Percentiles rank a stretch among this genome's conserved stretches.
phyloP scores from a whole-genome alignment of 2,329 filamentous ascomycete genomes.

The Cercospora janseana region DNA sequence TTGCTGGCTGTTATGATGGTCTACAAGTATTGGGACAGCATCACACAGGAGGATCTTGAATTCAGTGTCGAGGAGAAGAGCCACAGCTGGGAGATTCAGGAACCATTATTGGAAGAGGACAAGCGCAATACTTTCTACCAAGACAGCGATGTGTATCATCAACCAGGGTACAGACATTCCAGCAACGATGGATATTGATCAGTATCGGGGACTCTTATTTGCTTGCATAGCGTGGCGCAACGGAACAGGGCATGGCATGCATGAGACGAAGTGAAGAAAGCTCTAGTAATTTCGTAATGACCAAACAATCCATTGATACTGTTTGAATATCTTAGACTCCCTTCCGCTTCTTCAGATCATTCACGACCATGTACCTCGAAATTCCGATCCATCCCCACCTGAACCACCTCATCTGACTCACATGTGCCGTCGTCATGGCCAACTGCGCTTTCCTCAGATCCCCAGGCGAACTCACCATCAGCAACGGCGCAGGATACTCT shows the following conservation, averaged over 20 bases:
- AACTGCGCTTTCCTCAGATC: conserved; percentile 67
- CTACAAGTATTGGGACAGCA: conserved; percentile 99
- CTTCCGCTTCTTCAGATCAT: conserved; percentile 70
- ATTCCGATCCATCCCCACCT: conserved; percentile 91
- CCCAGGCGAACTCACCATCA: conserved; percentile 68
- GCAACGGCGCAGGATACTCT: conserved; percentile 53
- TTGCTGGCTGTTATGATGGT: conserved; percentile 98
- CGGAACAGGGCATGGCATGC: background rate
- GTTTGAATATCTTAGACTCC: too few species aligned
- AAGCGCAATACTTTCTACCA: conserved; percentile 70
- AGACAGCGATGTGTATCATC: conserved; percentile 57
- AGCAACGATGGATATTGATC: conserved; percentile 25
- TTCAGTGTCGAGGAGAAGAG: conserved; percentile 94
- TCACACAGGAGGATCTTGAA: conserved; percentile 96
- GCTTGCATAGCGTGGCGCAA: conserved; percentile 22
- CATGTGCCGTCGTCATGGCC: conserved; percentile 87
- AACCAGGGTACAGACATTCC: conserved; percentile 29
- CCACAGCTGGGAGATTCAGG: conserved; percentile 99
- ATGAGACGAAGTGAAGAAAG: conserved; percentile 17
- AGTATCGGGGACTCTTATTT: conserved; percentile 6
- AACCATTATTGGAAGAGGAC: conserved; percentile 80
- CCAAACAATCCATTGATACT: too few species aligned
- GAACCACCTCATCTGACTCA: conserved; percentile 98
- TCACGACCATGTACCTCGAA: conserved; percentile 92
- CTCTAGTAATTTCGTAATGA: conserved; percentile 22